Evolutionary conservation across 179 eudicot genomes (phyloP).

Genomic region (Patellifolia procumbens): DNA sequence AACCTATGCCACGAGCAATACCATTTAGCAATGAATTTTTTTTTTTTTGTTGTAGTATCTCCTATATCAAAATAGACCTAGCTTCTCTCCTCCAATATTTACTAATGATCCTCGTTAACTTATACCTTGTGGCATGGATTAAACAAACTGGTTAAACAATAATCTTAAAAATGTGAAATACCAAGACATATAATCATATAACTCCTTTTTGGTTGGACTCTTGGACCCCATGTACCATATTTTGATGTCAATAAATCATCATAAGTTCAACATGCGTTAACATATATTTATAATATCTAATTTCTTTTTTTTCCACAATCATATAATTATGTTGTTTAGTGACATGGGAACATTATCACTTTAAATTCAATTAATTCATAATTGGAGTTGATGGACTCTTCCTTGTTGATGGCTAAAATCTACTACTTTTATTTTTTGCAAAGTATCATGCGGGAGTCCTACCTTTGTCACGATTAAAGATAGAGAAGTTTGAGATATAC

Average conservation of each 20-base stretch:
- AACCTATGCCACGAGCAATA: too few relatives aligned
- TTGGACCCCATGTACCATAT: conserved; percentile 30
- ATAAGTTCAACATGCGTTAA: conserved; percentile 47
- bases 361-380: conserved; percentile 34
- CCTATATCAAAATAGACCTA: too few relatives aligned
- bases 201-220: conserved; percentile 19
- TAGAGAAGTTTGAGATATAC: neutral
- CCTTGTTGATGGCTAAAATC: conserved; percentile 20
- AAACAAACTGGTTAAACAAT: neutral
- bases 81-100: too few relatives aligned
- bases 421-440: conserved; percentile 11
- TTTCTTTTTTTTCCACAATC: conserved; percentile 22
- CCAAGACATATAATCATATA: conserved; percentile 20
- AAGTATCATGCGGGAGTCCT: conserved; percentile 22
- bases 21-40: too few relatives aligned
- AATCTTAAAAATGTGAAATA: conserved; percentile 17
- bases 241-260: conserved; percentile 42
- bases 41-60: too few relatives aligned
- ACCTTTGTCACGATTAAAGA: conserved; percentile 10
- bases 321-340: conserved; percentile 31
- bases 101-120: too few relatives aligned
- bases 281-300: neutral
- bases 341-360: conserved; percentile 29
- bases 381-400: conserved; percentile 21
- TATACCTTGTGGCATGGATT: too few relatives aligned